These are phyloP conservation scores for Candida chilensis DNA, from an alignment of 805 yeast genomes.

Conservation along the genomic window DNA sequence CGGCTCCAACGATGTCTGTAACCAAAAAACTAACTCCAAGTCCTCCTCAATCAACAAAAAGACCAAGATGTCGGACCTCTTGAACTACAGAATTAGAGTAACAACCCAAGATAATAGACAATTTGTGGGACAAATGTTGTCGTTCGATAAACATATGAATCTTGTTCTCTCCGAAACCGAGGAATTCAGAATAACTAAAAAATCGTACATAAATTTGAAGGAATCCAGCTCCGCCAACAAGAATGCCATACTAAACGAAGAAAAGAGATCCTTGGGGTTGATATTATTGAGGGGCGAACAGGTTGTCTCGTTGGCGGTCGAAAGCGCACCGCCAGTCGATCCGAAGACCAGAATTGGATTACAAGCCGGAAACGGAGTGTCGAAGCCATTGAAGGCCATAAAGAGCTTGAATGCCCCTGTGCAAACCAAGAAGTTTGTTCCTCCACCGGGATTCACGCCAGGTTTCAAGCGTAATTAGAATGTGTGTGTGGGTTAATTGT, in stretches of 20 bases:
- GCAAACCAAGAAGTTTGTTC: too few relatives aligned
- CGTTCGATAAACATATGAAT: slow-evolving; percentile 88
- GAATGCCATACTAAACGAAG: slow-evolving; percentile 39
- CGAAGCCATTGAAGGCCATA: too few relatives aligned
- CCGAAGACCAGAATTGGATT: too few relatives aligned
- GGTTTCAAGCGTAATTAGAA: too few relatives aligned
- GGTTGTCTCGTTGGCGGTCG: slow-evolving; percentile 63
- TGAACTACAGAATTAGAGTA: slow-evolving; percentile 67
- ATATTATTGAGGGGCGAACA: slow-evolving; percentile 84
- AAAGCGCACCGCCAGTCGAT: slow-evolving; percentile 56
- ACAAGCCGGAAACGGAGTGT: too few relatives aligned
- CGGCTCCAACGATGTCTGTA: too few relatives aligned
- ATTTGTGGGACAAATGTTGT: slow-evolving; percentile 70
- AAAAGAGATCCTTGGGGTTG: slow-evolving; percentile 72
- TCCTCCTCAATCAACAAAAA: too few relatives aligned
- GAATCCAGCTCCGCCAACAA: slow-evolving; percentile 12
- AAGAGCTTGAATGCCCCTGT: too few relatives aligned
- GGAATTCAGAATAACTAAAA: slow-evolving; percentile 70
- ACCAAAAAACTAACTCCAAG: too few relatives aligned
- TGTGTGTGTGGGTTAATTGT: too few relatives aligned
- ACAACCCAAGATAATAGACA: slow-evolving; percentile 71
- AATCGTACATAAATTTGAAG: slow-evolving; percentile 31
- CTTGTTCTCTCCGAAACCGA: slow-evolving; percentile 77
- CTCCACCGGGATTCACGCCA: too few relatives aligned
- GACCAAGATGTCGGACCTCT: slow-evolving; percentile 50